Evolutionary conservation across 495 filamentous ascomycete genomes (phyloP).

Genomic region (Aspergillus saccharolyticus): DNA sequence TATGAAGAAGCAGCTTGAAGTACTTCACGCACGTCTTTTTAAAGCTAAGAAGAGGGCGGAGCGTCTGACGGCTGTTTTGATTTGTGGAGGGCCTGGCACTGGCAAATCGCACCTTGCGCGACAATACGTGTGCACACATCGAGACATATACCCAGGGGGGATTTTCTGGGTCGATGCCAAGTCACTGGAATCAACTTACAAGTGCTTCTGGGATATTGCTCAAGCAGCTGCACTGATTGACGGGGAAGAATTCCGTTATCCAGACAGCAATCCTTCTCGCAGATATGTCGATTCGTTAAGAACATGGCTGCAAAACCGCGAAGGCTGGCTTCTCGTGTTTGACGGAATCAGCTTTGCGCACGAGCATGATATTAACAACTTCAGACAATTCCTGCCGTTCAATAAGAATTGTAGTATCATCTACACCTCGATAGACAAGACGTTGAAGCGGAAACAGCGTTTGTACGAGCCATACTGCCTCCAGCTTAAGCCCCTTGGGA

Average conservation of each 20-base stretch:
- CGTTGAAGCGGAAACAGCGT: conserved; percentile 60
- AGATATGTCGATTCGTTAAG: conserved; percentile 58
- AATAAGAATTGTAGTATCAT: conserved; percentile 65
- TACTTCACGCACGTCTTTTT: conserved; percentile 62
- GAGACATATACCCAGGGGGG: conserved; percentile 63
- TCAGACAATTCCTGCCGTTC: conserved; percentile 66
- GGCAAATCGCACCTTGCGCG: conserved; percentile 81
- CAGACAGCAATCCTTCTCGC: conserved; percentile 39
- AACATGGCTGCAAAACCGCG: conserved; percentile 63
- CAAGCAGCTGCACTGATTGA: conserved; percentile 54
- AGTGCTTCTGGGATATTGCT: conserved; percentile 72
- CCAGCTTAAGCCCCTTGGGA: conserved; percentile 52
- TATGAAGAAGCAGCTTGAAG: conserved; percentile 63
- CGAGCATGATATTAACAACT: conserved; percentile 50
- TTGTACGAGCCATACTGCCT: conserved; percentile 73
- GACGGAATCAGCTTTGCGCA: conserved; percentile 68
- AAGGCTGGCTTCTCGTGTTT: conserved; percentile 70
- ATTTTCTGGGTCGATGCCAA: conserved; percentile 79
- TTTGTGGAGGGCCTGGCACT: conserved; percentile 68
- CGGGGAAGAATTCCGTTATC: conserved; percentile 31
- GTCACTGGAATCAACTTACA: conserved; percentile 55
- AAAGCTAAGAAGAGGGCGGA: conserved; percentile 57
- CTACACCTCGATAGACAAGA: conserved; percentile 68
- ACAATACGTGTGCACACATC: conserved; percentile 70
- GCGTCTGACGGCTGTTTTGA: conserved; percentile 62